Evolutionary conservation across 2,329 filamentous ascomycete genomes (phyloP), one percentile per base, ranked within the genome.

Genomic region (Neofusicoccum ribis): DNA sequence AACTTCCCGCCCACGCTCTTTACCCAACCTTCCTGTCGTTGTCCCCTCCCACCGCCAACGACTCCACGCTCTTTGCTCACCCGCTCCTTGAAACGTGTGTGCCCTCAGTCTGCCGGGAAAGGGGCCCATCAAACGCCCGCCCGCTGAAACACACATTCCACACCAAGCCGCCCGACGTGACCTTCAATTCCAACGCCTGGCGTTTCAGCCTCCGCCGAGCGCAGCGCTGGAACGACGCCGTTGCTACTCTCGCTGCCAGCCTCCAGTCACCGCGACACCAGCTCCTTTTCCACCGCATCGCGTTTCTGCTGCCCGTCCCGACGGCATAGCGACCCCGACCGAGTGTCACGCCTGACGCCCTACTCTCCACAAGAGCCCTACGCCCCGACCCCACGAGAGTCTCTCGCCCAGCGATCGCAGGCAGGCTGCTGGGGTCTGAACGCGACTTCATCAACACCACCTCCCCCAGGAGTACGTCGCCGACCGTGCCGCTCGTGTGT

Each of bases 91-190:
- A 52, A 54, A 52, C 63, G 43, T 58, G 51, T 62, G 68, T 50
- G 37, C 59, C 50, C 34, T 37, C 49, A 41, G 43, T 66, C 56
- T 69, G 59, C 70, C 65, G 66, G 66, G 66, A 70, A 68, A 64
- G 72, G 73, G 75, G 75, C 70, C 69, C 31, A 15, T 69, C 69
- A 68, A 72, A 72, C 64, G 69, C 34, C 43, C 46, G n/a, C 44
- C 47, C 63, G 63, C 63, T 65, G 69, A 72, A 72, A 73, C 72
- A 70, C 68, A 66, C 74, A 76, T 76, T 76, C 74, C 73, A 72
- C 71, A 70, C 69, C 70, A 68, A 64, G 52, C 58, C 69, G 65
- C 66, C 65, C 70, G 49, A 43, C 61, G 44, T 59, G 58, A 60
- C 66, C 66, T 59, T 65, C 70, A 67, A 70, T 69, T 73, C 74